Base-by-base conservation (phyloP, 2,329 filamentous ascomycete genomes). In the Rhinocladiella mackenziei region DNA sequence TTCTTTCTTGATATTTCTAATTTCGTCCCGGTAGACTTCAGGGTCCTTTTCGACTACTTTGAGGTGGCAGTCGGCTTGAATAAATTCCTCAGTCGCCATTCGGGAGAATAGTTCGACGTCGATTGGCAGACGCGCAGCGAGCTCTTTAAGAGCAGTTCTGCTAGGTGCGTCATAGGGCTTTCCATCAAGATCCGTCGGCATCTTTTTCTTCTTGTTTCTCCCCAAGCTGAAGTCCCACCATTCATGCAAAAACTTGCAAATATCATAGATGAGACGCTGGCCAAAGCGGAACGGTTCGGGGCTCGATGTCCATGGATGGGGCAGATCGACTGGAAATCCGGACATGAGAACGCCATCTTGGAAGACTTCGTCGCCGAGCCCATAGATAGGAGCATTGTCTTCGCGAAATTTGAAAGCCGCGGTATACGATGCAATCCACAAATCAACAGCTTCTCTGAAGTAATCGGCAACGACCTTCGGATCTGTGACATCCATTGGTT, bases 251-350 rank as follows among this genome's bases (percentile, higher is more conserved):
- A 50, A 58, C 13, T 49, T 52, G 45, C 51, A 49, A 11, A 56
- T 44, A 38, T 55, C 44, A 28, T 51, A 43, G 7, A 57, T 47
- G 22, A 57, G 42, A 13, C 44, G 29, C 25, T 51, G 43, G 15
- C 47, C 44, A 26, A 53, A 50, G 7, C 52, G 42, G 28, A 53
- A 32, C n/a, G 45, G 46, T 35, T 56, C 46, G 1, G 26, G 26
- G 31, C 63, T 80, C 11, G 86, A 89, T 0, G 89, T 96, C 92
- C 92, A 98, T 32, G 89, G 85, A 48, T 86, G 81, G 0, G 84
- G 78, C 6, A 96, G 72, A 8, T 75, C 78, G 14, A 35, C 38
- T 7, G 81, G 75, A 58, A 88, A 89, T 32, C 78, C 77, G 11
- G 74, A 68, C 2, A 70, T 67, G 7, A 86, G 65, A 17, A 87